Evolutionary conservation across 805 yeast species (phyloP), one percentile per base, ranked within the genome.

Genomic region (Ogataea populi-albae): DNA sequence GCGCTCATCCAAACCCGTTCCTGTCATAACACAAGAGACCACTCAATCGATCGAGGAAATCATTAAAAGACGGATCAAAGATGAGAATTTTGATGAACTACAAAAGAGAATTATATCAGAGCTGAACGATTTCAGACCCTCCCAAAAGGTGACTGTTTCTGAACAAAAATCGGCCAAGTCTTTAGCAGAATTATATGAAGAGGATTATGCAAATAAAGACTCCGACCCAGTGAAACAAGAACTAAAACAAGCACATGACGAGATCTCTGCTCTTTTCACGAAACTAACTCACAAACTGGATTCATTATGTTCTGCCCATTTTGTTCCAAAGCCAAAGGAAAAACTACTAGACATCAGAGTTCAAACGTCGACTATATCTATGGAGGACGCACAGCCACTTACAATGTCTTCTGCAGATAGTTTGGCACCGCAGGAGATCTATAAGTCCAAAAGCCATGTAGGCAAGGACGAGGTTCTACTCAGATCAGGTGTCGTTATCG

Each of bases 311-410:
- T 88, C 97, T n/a, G 95, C 96, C 45, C 94, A 88, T 58, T 93
- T 83, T 66, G 75, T 88, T 42, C 98, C 98, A 34, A 86, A 83
- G 61, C 95, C 96, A 12, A 78, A 85, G 24, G 81, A 85, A 58
- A 83, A 86, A 50, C 65, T 81, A 16, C 65, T 91, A 43, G 88
- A 85, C 39, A 80, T 93, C 54, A 86, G 83, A 57, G 86, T 88
- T 24, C 83, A 89, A 38, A 71, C 85, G 0, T 81, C 95, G 4
- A 74, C 95, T 2, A 81, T 93, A 32, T 55, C 81, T 2, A 86
- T 91, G 95, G 98, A 91, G 64, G 98, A 93, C 55, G 93, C 96
- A 1, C 97, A 88, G 64, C 98, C 98, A 32, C 69, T 86, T 39
- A 80, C 88, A 23, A 70, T 85, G 65, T 77, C 93, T 2, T 66